These are phyloP conservation scores for Pterula multifida DNA, from an alignment of 1,284 basidiomycete species.

Conservation along the genomic window DNA sequence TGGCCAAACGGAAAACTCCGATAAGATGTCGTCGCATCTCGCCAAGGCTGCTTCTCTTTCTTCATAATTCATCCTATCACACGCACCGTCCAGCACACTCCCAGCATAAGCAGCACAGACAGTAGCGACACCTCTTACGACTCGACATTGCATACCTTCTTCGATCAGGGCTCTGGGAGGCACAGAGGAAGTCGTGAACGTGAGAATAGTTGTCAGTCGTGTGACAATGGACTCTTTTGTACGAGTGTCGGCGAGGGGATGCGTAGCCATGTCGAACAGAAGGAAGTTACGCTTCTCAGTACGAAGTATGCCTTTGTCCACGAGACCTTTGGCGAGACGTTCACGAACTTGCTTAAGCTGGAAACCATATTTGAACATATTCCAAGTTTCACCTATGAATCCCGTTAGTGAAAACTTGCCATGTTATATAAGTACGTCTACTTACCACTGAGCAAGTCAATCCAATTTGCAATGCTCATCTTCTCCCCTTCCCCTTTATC, in stretches of 20 bases:
- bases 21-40: slow-evolving; percentile 83
- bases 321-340: slow-evolving; percentile 91
- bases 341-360: slow-evolving; percentile 96
- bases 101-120: slow-evolving; percentile 86
- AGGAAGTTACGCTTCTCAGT: slow-evolving; percentile 96
- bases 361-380: slow-evolving; percentile 96
- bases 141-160: slow-evolving; percentile 70
- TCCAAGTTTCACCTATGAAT: slow-evolving; percentile 89
- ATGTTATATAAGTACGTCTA: slow-evolving; percentile 10
- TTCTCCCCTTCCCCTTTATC: slow-evolving; percentile 33
- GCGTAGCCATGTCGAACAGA: slow-evolving; percentile 97
- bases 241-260: slow-evolving; percentile 85
- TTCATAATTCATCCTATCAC: slow-evolving; percentile 79
- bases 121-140: slow-evolving; percentile 70
- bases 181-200: slow-evolving; percentile 74
- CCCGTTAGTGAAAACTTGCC: neutral
- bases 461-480: slow-evolving; percentile 86
- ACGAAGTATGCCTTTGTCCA: slow-evolving; percentile 93
- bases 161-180: slow-evolving; percentile 62
- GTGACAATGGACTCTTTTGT: slow-evolving; percentile 78
- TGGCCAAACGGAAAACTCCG: slow-evolving; percentile 85
- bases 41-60: slow-evolving; percentile 84
- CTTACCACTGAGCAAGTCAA: slow-evolving; percentile 86
- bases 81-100: slow-evolving; percentile 89
- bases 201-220: slow-evolving; percentile 69